Evolutionary conservation across 2,329 filamentous ascomycete species (phyloP), one percentile per base, ranked within the genome.

Genomic region (Penicillium hesseltinei): DNA sequence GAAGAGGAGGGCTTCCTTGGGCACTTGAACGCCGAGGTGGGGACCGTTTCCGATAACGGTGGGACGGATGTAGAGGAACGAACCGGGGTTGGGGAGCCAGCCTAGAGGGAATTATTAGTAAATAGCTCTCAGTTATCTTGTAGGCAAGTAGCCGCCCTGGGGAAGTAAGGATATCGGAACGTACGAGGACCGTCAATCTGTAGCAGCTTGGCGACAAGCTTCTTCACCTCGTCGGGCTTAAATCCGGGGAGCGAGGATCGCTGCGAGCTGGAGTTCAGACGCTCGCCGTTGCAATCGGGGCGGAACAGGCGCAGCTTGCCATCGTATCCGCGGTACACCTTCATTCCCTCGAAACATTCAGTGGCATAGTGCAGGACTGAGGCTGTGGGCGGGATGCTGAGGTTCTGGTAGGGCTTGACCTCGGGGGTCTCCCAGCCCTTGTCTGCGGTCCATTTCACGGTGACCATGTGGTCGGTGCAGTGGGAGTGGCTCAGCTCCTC

Each of bases 391-490:
- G 91, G 88, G 68, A 96, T 85, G 61, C 82, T 82, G 52, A 96
- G 78, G 11, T 90, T 88, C 0, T 89, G 89, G 74, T 91, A 94
- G 27, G 91, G 89, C 72, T 85, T 84, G 57, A 95, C 82, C 66
- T 88, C 82, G 1, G 91, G 91, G 2, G 83, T 80, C 38, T 82
- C 81, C 91, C 91, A 96, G 66, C 91, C 91, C 21, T 76, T 71
- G 43, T 78, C 71, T 23, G 74, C 76, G 35, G 81, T 85, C 91
- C 91, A 95, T 53, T 79, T 77, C 21, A 81, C 88, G 51, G 86
- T 88, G 67, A 94, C 81, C 91, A 96, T 96, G 81, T 97, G 92
- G 80, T 97, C 92, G 61, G 90, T 92, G 80, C 81, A 84, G 58
- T 72, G 61, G 31, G 69, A 74, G 55, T 76, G 73, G 60, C 71